Conservation (phyloP, 2,329 filamentous ascomycete species). For the Tolypocladium pustulatum region DNA sequence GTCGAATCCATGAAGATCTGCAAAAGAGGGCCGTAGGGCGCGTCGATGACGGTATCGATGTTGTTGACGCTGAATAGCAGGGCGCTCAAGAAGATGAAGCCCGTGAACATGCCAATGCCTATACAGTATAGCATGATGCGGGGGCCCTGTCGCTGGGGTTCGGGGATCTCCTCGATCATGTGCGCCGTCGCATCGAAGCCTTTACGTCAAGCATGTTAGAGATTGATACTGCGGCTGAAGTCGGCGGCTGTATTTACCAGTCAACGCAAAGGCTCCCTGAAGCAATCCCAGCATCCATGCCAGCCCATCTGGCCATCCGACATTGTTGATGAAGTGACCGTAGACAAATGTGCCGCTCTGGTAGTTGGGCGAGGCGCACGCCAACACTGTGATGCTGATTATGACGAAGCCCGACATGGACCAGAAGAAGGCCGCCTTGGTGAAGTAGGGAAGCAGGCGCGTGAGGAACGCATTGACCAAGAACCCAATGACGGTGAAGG, state of each 20-base stretch:
- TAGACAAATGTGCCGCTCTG: conserved; percentile 57
- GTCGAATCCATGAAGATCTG: conserved; percentile 58
- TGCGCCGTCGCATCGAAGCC: conserved; percentile 39
- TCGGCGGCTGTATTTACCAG: conserved; percentile 11
- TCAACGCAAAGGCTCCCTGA: conserved; percentile 39
- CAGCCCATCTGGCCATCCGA: conserved; percentile 59
- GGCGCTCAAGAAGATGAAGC: conserved; percentile 51
- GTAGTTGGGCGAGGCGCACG: conserved; percentile 55
- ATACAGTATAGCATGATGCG: conserved; percentile 59
- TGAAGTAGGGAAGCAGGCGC: conserved; percentile 49
- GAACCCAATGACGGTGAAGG: conserved; percentile 49
- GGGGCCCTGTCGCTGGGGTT: conserved; percentile 46
- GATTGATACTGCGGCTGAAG: neutral
- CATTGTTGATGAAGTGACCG: conserved; percentile 54
- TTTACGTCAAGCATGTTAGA: neutral
- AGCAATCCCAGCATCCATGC: conserved; percentile 45
- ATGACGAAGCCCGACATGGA: conserved; percentile 57
- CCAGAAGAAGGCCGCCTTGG: conserved; percentile 62
- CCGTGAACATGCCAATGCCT: conserved; percentile 51
- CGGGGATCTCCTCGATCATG: conserved; percentile 49
- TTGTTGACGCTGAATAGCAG: conserved; percentile 55
- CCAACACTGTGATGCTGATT: conserved; percentile 59
- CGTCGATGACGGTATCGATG: conserved; percentile 44
- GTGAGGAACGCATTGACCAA: conserved; percentile 54
- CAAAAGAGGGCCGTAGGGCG: conserved; percentile 46